Base-by-base conservation (phyloP, 1,139 yeast species). In the Pichia sp. region DNA sequence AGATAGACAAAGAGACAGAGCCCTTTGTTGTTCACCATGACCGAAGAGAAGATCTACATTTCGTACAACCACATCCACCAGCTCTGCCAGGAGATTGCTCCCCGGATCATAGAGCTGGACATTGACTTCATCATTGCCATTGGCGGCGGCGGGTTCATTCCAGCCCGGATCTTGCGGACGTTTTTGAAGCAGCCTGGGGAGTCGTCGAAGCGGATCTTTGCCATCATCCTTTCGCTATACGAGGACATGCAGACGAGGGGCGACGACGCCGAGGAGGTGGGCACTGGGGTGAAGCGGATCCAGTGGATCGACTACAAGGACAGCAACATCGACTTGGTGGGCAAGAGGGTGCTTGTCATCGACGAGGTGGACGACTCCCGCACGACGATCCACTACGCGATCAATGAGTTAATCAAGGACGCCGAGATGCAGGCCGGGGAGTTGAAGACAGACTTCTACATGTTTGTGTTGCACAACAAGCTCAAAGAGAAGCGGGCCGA, bases 281-380 rank as follows among this genome's bases (percentile, higher is more conserved):
- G 98, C 48, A 81, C 87, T 56, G 86, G 88, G 67, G 97, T 92
- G 47, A 85, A 89, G 47, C 85, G 97, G 73, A 88, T 96, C 52
- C 98, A 92, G 74, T 92, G 98, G 98, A 82, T 92, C 55, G 96
- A 92, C 71, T 90, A 90, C 72, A 74, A 74, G 38, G 66, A 67
- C 26, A 54, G 64, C 41, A 72, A 71, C 48, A 68, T 75, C 59
- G 69, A 70, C 55, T 65, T 75, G 30, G 68, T 70, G 50, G 95
- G 95, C 62, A 90, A 89, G 72, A 86, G 82, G 67, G 77, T 90
- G 42, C 75, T 90, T 68, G 87, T 90, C 66, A 93, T 90, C 58
- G 97, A 90, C 68, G 97, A 90, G 72, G 97, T 90, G 49, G 97
- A 90, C 71, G 97, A 90, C 70, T 90, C 97, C 51, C 85, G 97